Base-by-base conservation (phyloP, 148 eudicot genomes). In the Polygonum aviculare region DNA sequence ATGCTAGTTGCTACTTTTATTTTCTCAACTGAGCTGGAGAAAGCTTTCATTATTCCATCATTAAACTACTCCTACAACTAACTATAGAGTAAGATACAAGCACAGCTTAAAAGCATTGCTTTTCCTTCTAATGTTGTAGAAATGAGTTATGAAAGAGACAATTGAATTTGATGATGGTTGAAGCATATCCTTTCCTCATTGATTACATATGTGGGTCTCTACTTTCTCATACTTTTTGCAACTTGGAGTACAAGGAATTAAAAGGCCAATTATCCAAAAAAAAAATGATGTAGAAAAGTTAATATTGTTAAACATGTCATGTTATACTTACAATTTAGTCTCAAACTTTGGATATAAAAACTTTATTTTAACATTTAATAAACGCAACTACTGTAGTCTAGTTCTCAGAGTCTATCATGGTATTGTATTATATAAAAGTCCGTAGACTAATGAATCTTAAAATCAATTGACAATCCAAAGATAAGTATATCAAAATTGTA, bases 151-250 rank as follows among this genome's bases (percentile, higher is more conserved):
- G 69, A 62, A 62, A 62, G 38, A 35, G 36, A 26, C 38, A 26
- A 62, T 62, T 22, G 69, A 62, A 33, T 2, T 62, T 62, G 69
- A 62, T 62, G 69, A 62, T 62, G 38, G 69, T 26, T 62, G 38
- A 62, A 26, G 69, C 69, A 62, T 31, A 62, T 62, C 69, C 69
- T 62, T 62, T 62, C 69, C 26, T 54, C 26, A 54, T 54, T 62
- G 38, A 62, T 62, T 62, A 62, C 69, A 62, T 62, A 62, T 62
- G 69, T 62, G 69, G 69, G 69, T 62, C 69, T 62, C 10, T 2
- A 62, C 69, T 38, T 2, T 62, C 63, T 57, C 10, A 60, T 21
- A 60, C 67, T 60, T 60, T 52, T 60, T 22, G 60, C 60, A 54
- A 54, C 60, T 54, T 54, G 22, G 5, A 18, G 9, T n/a, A 54